Base-by-base conservation (phyloP, 202 grass and related monocot genomes). In the Schoenoplectus tabernaemontani region DNA sequence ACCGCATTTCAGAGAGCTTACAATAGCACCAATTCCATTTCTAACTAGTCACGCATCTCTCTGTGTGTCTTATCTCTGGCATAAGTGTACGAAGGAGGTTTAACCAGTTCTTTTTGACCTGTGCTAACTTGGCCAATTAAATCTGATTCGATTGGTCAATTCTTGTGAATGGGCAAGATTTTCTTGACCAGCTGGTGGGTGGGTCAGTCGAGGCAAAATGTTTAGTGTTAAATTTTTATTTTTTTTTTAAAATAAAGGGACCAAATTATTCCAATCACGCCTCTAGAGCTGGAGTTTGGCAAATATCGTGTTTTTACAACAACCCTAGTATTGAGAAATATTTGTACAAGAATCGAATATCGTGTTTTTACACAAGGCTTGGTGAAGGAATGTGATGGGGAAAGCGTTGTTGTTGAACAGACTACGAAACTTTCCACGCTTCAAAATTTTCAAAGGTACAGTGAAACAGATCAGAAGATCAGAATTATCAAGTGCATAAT, bases 361-460 rank as follows among this genome's bases (percentile, higher is more conserved):
- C n/a, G n/a, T n/a, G n/a, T n/a, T 72, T 42, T 72, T 26, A 84
- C 69, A 42, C 78, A 94, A 91, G 90, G 84, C 76, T 91, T 87
- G 79, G 62, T 85, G 84, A 83, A 13, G 69, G 39, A 65, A 59
- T 63, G 86, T 66, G 86, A 84, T 42, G 78, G 78, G 57, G 84
- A 87, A 81, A 85, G 62, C 73, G 48, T 86, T 56, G 78, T 90
- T 66, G 81, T 89, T 46, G 76, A 87, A 42, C 83, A 92, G 46
- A 84, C 84, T 76, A 74, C 68, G 24, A 95, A 95, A 47, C 83
- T 87, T 75, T 85, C 88, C 74, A 88, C 86, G 12, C 89, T 95
- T 66, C n/a, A 95, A 86, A 83, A 87, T 98, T 33, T 95, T 93
- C 51, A 98, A 85, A 95, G 91, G 96, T 95, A 90, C n/a, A n/a